Evolutionary conservation across 441 rosid species (phyloP).

Genomic region (Adansonia madagascariensis): DNA sequence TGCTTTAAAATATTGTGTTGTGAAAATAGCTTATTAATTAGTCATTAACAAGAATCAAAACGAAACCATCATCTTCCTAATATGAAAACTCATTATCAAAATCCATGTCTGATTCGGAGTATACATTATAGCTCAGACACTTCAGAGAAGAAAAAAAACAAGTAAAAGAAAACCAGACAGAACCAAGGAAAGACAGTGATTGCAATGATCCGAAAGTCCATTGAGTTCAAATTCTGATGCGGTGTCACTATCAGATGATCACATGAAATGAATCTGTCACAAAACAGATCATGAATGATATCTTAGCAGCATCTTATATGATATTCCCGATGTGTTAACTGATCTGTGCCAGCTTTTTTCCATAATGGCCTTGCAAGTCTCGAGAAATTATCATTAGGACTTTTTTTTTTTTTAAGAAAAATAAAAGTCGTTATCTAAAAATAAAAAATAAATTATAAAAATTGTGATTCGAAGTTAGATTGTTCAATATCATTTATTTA

Average conservation of each 20-base stretch:
- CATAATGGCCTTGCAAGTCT: background rate
- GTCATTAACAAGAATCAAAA: background rate
- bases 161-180: background rate
- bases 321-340: background rate
- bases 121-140: background rate
- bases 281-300: background rate
- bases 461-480: too few species aligned
- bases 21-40: background rate
- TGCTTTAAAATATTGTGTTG: background rate
- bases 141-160: background rate
- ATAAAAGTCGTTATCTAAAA: too few species aligned
- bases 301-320: background rate
- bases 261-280: constrained; percentile 19
- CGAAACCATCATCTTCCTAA: background rate
- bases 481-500: too few species aligned
- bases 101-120: constrained; percentile 12
- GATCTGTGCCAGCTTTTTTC: background rate
- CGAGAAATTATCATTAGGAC: too few species aligned
- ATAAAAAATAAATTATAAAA: too few species aligned
- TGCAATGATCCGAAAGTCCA: background rate
- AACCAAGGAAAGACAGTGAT: background rate
- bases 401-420: too few species aligned
- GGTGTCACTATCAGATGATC: constrained; percentile 14
- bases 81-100: background rate
- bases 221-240: background rate